Evolutionary conservation across 352 stramenopile species (phyloP).

Genomic region (Discostella stelligera): DNA sequence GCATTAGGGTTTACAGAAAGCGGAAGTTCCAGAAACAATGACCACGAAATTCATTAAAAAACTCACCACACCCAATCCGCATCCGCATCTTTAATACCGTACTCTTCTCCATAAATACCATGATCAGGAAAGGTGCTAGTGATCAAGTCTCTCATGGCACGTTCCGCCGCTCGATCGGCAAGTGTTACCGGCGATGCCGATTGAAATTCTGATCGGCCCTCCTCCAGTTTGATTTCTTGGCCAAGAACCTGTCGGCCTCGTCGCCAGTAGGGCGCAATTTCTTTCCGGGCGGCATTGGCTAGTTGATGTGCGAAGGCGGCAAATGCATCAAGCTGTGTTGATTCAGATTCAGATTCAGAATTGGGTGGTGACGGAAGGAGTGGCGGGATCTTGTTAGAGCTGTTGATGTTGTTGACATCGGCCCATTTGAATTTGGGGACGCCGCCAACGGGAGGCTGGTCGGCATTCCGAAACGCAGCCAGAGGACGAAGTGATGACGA

Average conservation of each 20-base stretch:
- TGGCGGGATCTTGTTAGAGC: background rate
- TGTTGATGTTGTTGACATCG: background rate
- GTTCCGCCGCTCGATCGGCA: slow-evolving; percentile 55
- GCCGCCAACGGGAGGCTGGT: slow-evolving; percentile 15
- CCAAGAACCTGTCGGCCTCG: slow-evolving; percentile 33
- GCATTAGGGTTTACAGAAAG: background rate
- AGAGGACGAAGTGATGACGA: background rate
- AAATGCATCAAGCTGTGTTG: slow-evolving; percentile 16
- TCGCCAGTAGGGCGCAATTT: slow-evolving; percentile 60
- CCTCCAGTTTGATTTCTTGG: slow-evolving; percentile 49
- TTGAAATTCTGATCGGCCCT: slow-evolving; percentile 38
- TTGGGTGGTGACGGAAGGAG: background rate
- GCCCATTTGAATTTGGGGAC: slow-evolving; percentile 20
- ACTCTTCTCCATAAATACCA: slow-evolving; percentile 63
- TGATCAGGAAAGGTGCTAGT: slow-evolving; percentile 35
- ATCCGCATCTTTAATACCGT: slow-evolving; percentile 35
- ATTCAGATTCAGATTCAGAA: background rate
- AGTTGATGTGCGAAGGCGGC: slow-evolving; percentile 48
- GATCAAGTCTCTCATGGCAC: slow-evolving; percentile 56
- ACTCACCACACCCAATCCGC: slow-evolving; percentile 50
- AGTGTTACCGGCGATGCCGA: slow-evolving; percentile 54
- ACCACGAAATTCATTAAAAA: background rate
- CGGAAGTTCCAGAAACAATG: background rate
- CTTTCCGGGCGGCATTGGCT: slow-evolving; percentile 49
- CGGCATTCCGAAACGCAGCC: slow-evolving; percentile 18